Conservation (phyloP, 768 basidiomycete species). For the Suillus paluster region DNA sequence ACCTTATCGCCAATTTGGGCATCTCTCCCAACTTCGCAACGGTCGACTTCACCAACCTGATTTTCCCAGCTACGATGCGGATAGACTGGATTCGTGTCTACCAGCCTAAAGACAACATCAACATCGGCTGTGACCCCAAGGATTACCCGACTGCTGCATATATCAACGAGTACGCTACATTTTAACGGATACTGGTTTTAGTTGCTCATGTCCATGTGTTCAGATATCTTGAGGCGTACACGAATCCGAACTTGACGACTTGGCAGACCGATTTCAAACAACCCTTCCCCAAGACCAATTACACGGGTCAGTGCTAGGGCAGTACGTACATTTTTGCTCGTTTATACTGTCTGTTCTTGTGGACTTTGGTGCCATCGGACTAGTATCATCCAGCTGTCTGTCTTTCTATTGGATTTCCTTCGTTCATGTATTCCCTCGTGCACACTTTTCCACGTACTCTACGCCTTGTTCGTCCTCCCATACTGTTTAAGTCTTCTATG, state of each 20-base stretch:
- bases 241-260: slow-evolving; percentile 79
- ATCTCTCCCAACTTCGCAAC: slow-evolving; percentile 80
- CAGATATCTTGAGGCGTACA: slow-evolving; percentile 72
- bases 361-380: slow-evolving; percentile 2
- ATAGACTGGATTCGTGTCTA: slow-evolving; percentile 93
- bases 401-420: slow-evolving; percentile 24
- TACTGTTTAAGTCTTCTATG: not conserved
- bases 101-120: slow-evolving; percentile 68
- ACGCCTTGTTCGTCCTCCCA: not conserved
- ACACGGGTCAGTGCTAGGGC: slow-evolving; percentile 62
- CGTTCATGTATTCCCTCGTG: slow-evolving; percentile 20
- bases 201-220: slow-evolving; percentile 11
- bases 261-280: slow-evolving; percentile 70
- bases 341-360: slow-evolving; percentile 10
- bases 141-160: slow-evolving; percentile 82
- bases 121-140: slow-evolving; percentile 84
- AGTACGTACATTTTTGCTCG: slow-evolving; percentile 4
- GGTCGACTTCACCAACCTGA: slow-evolving; percentile 72
- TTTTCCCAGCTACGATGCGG: slow-evolving; percentile 74
- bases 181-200: not conserved
- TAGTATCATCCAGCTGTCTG: slow-evolving; percentile 21
- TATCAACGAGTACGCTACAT: slow-evolving; percentile 64
- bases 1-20: slow-evolving; percentile 84
- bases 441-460: not conserved
- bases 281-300: slow-evolving; percentile 68